Evolutionary conservation across 2,329 filamentous ascomycete genomes (phyloP), one percentile per base, ranked within the genome.

Genomic region (Colletotrichum sojae): DNA sequence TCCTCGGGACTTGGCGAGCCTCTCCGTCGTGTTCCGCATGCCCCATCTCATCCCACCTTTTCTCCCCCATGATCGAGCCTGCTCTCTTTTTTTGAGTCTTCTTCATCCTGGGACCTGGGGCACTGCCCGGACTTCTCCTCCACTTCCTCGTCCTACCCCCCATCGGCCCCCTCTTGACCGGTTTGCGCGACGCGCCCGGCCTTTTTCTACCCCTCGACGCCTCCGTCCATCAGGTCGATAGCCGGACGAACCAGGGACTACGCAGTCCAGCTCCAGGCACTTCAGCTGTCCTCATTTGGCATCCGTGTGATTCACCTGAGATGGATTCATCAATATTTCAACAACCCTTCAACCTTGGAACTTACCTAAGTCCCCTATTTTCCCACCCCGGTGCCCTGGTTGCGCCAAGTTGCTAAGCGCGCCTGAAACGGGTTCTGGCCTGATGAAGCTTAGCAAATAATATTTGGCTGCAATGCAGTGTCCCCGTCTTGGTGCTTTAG

Each of bases 351-450:
- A 31, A 13, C 48, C 48, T 45, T 45, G 48, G 48, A 27, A 45
- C 16, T 45, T 27, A 6, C 22, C 48, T 9, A 18, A 16, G 6
- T 43, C 9, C 25, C 12, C 12, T 16, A 45, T 36, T 18, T 55
- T 43, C 57, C 45, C 31, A 16, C 18, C 63, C 31, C 61, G n/a
- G 27, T 20, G 16, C 53, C 53, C 31, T 43, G 43, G 61, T 12
- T 60, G 25, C 18, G 65, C 65, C 53, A 58, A 64, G 60, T 18
- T 36, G 22, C 39, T 51, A 53, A 36, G 18, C 65, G 27, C 10
- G 65, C 53, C 59, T 58, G 59, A 63, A 63, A 58, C 45, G 46
- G 65, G 59, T 67, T 64, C 52, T 64, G 65, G 60, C 52, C 65
- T 67, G 59, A 67, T 58, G 12, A 25, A 53, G 16, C 22, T 40